Conservation (phyloP, 306 rosid species). For the Fagus sylvatica region DNA sequence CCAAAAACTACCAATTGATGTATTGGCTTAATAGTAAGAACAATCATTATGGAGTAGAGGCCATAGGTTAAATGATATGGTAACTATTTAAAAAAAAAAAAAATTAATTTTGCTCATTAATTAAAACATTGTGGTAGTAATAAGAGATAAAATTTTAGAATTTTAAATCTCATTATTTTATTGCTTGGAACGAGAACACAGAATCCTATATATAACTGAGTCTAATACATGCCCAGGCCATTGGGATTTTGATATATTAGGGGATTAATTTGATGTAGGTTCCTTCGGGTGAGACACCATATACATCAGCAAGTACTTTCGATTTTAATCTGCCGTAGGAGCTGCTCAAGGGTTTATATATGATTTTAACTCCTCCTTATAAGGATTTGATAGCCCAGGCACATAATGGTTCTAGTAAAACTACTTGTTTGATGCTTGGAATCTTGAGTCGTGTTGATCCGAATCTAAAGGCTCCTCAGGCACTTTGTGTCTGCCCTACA, state of each 20-base stretch:
- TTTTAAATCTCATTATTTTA: too few species aligned
- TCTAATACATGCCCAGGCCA: neutral
- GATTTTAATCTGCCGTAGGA: slow-evolving; percentile 64
- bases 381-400: slow-evolving; percentile 90
- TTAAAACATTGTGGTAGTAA: too few species aligned
- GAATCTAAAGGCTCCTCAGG: slow-evolving; percentile 66
- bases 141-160: too few species aligned
- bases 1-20: too few species aligned
- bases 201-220: too few species aligned
- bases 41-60: too few species aligned
- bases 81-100: too few species aligned
- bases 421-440: slow-evolving; percentile 93
- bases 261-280: slow-evolving; percentile 44
- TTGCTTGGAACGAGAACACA: too few species aligned
- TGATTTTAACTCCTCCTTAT: slow-evolving; percentile 78
- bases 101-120: too few species aligned
- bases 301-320: slow-evolving; percentile 73
- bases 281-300: slow-evolving; percentile 66
- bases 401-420: slow-evolving; percentile 93
- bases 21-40: too few species aligned
- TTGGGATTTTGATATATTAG: neutral
- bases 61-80: too few species aligned
- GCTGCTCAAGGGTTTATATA: slow-evolving; percentile 76
- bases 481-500: slow-evolving; percentile 88
- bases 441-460: slow-evolving; percentile 92